These are phyloP conservation scores for Fusarium falciforme DNA, from an alignment of 2,329 filamentous ascomycete species.

Conservation along the genomic window DNA sequence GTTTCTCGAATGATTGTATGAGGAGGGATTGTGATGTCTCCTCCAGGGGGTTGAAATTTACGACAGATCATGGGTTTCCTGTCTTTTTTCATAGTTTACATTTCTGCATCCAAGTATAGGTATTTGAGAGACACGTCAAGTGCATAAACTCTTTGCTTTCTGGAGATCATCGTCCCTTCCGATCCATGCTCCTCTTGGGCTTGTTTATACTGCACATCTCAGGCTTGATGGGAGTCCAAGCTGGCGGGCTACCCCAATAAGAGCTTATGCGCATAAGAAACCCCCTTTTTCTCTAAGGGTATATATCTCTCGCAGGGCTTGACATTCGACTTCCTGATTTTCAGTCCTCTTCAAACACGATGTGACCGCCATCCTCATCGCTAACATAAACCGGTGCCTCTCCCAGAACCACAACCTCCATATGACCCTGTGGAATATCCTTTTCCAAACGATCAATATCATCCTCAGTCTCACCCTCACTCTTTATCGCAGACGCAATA, in stretches of 20 bases:
- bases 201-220: too few relatives aligned
- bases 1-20: slow-evolving; percentile 34
- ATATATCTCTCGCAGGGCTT: not conserved
- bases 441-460: not conserved
- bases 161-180: not conserved
- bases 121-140: not conserved
- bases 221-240: too few relatives aligned
- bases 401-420: not conserved
- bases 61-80: not conserved
- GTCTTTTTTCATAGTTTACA: not conserved
- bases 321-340: not conserved
- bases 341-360: not conserved
- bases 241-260: too few relatives aligned
- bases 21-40: not conserved
- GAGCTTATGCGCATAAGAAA: too few relatives aligned
- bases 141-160: not conserved
- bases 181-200: not conserved
- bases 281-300: not conserved
- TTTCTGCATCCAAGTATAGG: not conserved
- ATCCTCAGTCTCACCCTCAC: not conserved
- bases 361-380: not conserved
- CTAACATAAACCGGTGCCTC: not conserved
- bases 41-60: not conserved
- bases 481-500: not conserved
- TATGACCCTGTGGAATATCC: not conserved